phyloP scores from a whole-genome alignment of 2,329 filamentous ascomycete species.

The Aureobasidium vineae region DNA sequence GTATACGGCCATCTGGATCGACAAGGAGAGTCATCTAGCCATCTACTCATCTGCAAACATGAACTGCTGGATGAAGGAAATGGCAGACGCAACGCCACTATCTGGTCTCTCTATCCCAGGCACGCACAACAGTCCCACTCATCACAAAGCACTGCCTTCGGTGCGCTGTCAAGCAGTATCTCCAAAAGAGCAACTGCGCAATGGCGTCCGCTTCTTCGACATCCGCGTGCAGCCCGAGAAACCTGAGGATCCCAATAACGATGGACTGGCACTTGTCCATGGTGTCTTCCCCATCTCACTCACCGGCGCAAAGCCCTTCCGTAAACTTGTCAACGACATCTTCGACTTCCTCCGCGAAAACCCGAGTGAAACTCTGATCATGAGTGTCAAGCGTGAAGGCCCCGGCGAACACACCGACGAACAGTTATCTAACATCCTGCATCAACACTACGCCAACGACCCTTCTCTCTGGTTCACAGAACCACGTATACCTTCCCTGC shows the following conservation, averaged over 20 bases:
- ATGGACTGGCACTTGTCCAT: slow-evolving; percentile 80
- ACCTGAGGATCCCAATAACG: slow-evolving; percentile 55
- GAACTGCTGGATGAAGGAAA: slow-evolving; percentile 74
- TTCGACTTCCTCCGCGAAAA: slow-evolving; percentile 69
- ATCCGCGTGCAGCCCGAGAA: slow-evolving; percentile 71
- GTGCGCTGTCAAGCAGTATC: slow-evolving; percentile 88
- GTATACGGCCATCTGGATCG: slow-evolving; percentile 47
- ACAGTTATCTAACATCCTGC: slow-evolving; percentile 71
- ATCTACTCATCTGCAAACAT: slow-evolving; percentile 71
- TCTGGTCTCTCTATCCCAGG: slow-evolving; percentile 86
- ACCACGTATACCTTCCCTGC: slow-evolving; percentile 72
- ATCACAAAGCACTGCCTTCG: slow-evolving; percentile 79
- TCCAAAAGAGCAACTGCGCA: slow-evolving; percentile 73
- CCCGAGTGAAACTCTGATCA: slow-evolving; percentile 76
- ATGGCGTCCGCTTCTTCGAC: slow-evolving; percentile 93
- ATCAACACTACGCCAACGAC: slow-evolving; percentile 64
- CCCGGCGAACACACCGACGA: slow-evolving; percentile 75
- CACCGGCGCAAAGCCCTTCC: slow-evolving; percentile 75
- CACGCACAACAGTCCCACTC: slow-evolving; percentile 91
- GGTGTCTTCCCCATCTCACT: slow-evolving; percentile 84
- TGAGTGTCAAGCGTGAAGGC: slow-evolving; percentile 90
- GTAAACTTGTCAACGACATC: slow-evolving; percentile 67
- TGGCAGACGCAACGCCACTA: slow-evolving; percentile 69
- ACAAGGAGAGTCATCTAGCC: slow-evolving; percentile 45
- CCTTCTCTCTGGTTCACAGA: slow-evolving; percentile 72